Evolutionary conservation across 2,329 filamentous ascomycete species (phyloP), one percentile per base, ranked within the genome.

Genomic region (Aspergillus carbonarius): DNA sequence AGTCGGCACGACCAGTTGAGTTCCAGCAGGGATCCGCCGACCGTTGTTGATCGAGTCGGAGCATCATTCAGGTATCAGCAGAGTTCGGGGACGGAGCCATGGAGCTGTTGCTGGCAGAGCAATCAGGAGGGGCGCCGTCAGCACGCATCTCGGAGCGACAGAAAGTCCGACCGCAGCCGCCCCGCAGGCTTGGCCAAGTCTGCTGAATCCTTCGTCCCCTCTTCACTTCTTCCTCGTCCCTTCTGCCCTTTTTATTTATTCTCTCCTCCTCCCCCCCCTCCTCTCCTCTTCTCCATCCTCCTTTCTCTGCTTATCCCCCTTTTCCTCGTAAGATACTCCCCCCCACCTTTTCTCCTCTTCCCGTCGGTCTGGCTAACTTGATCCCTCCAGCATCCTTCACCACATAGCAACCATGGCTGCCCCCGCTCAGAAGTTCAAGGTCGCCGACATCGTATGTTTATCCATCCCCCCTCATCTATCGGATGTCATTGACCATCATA

Each of bases 401-500:
- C 25, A 48, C 34, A 53, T 53, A 62, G 30, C 58, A 65, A 72
- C 66, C 63, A 87, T 87, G 85, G 69, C 73, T 85, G 90, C 91
- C 74, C 92, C 92, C 82, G 92, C 92, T 77, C 82, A 88, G 81
- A 93, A 91, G 82, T 96, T 92, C 89, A 96, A 97, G 91, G 93
- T 99, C 83, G 92, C 93, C 76, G 95, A 98, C 86, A 90, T 98
- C 79, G 83, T 81, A 79, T 57, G 79, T 79, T 46, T 57, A 53
- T 32, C 47, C 42, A 55, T 48, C 32, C 27, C 13, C n/a, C 17
- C n/a, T n/a, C 9, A 35, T 23, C 32, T 27, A 27, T 13, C 46
- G 17, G 23, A 52, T 4, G 32, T 12, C 35, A 44, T 57, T 52
- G 9, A 46, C 18, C 6, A 51, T n/a, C 4, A 8, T 64, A 82